phyloP scores from a whole-genome alignment of 176 grass and related monocot species.

The Elaeis guineensis region DNA sequence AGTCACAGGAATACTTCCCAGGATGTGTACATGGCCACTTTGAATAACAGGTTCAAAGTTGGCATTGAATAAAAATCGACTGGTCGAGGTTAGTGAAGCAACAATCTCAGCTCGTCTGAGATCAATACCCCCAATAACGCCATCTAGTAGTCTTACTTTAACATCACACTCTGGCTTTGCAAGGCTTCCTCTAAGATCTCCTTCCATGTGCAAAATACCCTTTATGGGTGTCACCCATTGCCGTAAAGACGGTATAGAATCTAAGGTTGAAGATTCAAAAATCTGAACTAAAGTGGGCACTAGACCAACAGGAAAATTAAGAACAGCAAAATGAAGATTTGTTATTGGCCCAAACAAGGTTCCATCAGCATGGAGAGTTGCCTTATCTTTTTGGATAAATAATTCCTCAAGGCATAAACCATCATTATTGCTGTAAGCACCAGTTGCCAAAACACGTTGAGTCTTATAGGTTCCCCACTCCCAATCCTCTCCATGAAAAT shows the following conservation, averaged over 20 bases:
- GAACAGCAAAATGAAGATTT: conserved; percentile 98
- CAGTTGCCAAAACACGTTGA: conserved; percentile 69
- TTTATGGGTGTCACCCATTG: conserved; percentile 92
- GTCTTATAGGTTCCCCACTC: conserved; percentile 95
- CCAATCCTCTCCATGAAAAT: conserved; percentile 98
- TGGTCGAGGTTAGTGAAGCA: conserved; percentile 78
- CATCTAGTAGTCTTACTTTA: conserved; percentile 93
- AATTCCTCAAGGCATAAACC: conserved; percentile 83
- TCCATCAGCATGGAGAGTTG: conserved; percentile 94
- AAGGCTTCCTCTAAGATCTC: conserved; percentile 86
- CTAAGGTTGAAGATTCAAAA: conserved; percentile 83
- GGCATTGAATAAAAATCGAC: conserved; percentile 85
- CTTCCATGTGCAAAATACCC: conserved; percentile 99
- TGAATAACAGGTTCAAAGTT: conserved; percentile 84
- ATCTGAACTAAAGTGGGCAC: conserved; percentile 89
- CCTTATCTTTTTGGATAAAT: conserved; percentile 99
- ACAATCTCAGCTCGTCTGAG: conserved; percentile 84
- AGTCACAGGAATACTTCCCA: conserved; percentile 86
- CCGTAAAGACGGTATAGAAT: conserved; percentile 84
- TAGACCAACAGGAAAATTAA: conserved; percentile 92
- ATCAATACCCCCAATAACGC: conserved; percentile 84
- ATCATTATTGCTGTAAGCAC: conserved; percentile 92
- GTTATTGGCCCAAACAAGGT: conserved; percentile 82
- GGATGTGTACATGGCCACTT: conserved; percentile 94
- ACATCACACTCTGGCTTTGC: conserved; percentile 94